Evolutionary conservation across 108 stramenopile genomes (phyloP), one percentile per base, ranked within the genome.

Genomic region (Skeletonema costatum): DNA sequence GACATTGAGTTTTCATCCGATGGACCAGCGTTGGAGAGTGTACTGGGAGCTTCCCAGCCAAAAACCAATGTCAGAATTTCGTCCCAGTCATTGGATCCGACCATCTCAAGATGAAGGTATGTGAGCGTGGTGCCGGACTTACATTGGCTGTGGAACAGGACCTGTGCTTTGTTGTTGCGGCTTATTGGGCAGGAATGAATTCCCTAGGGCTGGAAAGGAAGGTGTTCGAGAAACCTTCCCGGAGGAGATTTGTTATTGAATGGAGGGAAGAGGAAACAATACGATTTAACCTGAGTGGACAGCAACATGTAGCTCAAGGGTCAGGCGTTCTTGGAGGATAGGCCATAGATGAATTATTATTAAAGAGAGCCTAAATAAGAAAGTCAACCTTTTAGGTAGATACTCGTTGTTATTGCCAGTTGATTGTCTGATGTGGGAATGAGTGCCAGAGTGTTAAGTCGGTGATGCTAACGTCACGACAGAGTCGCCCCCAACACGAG

Each of bases 121-220:
- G 97, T 97, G 98, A 99, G 74, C 90, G 98, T 32, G 98, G 98
- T 42, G 97, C 97, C 17, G 98, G 98, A 29, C 97, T 96, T 14
- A 99, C 98, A 1, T 83, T 98, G 50, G 98, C 98, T 99, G 97
- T 81, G 98, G 98, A 14, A 99, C 98, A 2, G 98, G 98, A 25
- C 89, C 98, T 99, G 98, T 76, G 98, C 98, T 42, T 72, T 97
- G 90, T 87, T 32, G 96, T 99, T 21, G 97, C 98, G 13, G 97
- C 95, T 39, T 39, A 93, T 97, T 89, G 93, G 32, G 93, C 95
- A 11, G 89, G 87, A 2, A 93, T 94, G 83, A 92, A n/a, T n/a
- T 97, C 71, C 93, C 93, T 13, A 53, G 86, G 11, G 80, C 84
- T 73, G 87, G 44, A 69, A 78, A 75, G 39, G 84, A 76, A 63